Conservation (phyloP, 2,329 filamentous ascomycete species). For the Sporothrix pseudoabietina region DNA sequence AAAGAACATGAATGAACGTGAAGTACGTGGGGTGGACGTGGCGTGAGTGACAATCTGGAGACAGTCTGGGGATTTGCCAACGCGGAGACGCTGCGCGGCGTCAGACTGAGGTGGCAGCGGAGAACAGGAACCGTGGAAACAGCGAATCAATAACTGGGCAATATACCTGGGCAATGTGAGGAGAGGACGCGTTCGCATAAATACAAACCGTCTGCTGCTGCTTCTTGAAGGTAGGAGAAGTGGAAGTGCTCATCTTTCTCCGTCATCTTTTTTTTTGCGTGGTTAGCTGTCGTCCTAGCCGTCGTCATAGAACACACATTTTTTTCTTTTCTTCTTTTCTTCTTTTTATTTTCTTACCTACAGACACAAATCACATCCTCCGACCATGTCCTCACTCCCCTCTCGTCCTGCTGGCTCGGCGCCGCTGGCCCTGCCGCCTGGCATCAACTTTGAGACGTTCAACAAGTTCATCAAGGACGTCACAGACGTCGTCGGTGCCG, state of each 20-base stretch:
- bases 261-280: not conserved
- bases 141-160: not conserved
- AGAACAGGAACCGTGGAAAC: not conserved
- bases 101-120: not conserved
- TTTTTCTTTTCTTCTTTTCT: no score
- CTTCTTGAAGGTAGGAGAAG: not conserved
- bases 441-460: not conserved
- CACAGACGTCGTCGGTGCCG: slow-evolving; percentile 24
- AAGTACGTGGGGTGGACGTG: not conserved
- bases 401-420: not conserved
- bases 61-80: not conserved
- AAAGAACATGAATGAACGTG: not conserved
- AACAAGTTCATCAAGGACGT: slow-evolving; percentile 10
- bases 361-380: not conserved
- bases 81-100: not conserved
- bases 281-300: not conserved
- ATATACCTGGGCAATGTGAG: not conserved
- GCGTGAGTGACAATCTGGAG: not conserved
- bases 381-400: not conserved
- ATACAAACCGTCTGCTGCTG: not conserved
- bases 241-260: not conserved
- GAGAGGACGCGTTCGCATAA: not conserved
- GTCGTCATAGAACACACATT: not conserved
- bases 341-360: no score
- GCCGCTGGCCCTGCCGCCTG: not conserved